A percentile compares a stretch with the other conserved stretches of the same genome.
Conservation (phyloP, 2,329 filamentous ascomycete genomes). For the Fusarium papillatum region DNA sequence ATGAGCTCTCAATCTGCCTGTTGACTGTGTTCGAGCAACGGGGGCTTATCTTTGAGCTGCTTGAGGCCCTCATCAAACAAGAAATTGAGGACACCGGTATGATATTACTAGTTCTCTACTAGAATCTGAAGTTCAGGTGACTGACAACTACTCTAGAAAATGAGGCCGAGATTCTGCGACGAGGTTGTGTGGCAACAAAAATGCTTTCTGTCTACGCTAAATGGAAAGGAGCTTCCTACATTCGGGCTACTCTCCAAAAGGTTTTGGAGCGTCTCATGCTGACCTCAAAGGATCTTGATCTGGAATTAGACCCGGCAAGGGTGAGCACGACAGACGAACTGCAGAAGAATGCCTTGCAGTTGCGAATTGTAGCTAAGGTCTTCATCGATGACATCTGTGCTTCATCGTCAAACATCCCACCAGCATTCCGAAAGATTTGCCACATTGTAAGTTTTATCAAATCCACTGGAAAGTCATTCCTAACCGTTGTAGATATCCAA, state of each 20-base stretch:
- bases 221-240: slow-evolving; percentile 76
- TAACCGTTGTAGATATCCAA: slow-evolving; percentile 64
- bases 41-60: slow-evolving; percentile 72
- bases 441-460: slow-evolving; percentile 65
- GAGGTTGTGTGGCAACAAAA: slow-evolving; percentile 79
- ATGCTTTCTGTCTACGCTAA: slow-evolving; percentile 80
- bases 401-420: slow-evolving; percentile 71
- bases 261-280: slow-evolving; percentile 76
- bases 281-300: slow-evolving; percentile 75
- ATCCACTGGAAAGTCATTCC: not conserved
- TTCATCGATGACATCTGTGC: slow-evolving; percentile 80
- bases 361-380: slow-evolving; percentile 77
- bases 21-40: slow-evolving; percentile 79
- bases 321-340: slow-evolving; percentile 73
- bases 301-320: slow-evolving; percentile 76
- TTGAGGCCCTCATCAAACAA: slow-evolving; percentile 77
- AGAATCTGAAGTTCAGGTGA: not conserved
- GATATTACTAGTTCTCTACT: slow-evolving; percentile 12
- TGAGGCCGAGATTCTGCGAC: slow-evolving; percentile 75
- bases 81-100: slow-evolving; percentile 76
- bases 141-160: slow-evolving; percentile 62
- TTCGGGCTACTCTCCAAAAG: slow-evolving; percentile 75
- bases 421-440: slow-evolving; percentile 76
- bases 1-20: slow-evolving; percentile 77
- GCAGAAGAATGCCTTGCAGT: slow-evolving; percentile 74